Evolutionary conservation across 2,329 filamentous ascomycete genomes (phyloP).

Genomic region (Geosmithia morbida): DNA sequence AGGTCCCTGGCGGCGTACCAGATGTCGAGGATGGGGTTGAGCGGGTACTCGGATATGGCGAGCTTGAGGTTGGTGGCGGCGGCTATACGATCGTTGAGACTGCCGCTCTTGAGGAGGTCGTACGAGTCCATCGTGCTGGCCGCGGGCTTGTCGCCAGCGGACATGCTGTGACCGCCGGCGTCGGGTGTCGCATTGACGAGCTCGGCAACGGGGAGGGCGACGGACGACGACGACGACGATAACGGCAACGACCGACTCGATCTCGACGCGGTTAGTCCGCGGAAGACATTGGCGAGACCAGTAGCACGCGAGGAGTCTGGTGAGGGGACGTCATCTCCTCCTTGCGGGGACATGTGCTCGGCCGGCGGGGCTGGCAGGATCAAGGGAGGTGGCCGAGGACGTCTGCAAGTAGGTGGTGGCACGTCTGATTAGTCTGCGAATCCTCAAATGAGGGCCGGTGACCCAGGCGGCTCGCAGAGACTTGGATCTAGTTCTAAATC

Average conservation of each 20-base stretch:
- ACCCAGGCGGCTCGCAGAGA: too few relatives aligned
- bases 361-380: conserved; percentile 4
- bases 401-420: background rate
- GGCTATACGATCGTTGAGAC: conserved; percentile 35
- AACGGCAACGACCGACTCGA: conserved; percentile 34
- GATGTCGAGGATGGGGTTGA: conserved; percentile 44
- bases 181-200: conserved; percentile 25
- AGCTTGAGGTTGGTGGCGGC: conserved; percentile 43
- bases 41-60: conserved; percentile 42
- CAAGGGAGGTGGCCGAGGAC: background rate
- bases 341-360: conserved; percentile 45
- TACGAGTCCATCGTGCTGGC: conserved; percentile 38
- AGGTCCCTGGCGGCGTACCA: conserved; percentile 55
- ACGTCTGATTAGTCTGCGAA: too few relatives aligned
- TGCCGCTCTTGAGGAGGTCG: conserved; percentile 37
- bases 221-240: conserved; percentile 21
- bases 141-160: conserved; percentile 23
- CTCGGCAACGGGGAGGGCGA: conserved; percentile 25
- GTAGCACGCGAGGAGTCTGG: conserved; percentile 40
- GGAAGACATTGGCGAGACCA: conserved; percentile 49
- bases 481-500: too few relatives aligned
- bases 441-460: too few relatives aligned
- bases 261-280: conserved; percentile 43
- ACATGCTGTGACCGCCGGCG: too few relatives aligned
- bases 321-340: conserved; percentile 39